These are phyloP conservation scores for Abelmoschus esculentus DNA, from an alignment of 345 rosid species.

Conservation along the genomic window DNA sequence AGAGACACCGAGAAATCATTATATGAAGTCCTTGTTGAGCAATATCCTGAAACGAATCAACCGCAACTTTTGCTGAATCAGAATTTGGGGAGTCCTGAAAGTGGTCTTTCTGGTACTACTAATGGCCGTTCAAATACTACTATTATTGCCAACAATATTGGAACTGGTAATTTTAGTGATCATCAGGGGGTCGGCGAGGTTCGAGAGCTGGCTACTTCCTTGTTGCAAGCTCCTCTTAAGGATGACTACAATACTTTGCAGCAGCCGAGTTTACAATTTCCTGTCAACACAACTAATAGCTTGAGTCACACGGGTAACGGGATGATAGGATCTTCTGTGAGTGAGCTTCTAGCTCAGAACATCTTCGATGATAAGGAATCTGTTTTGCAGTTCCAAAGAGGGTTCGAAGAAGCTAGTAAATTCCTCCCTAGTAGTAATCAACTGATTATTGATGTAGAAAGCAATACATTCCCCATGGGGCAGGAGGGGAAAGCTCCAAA, in stretches of 20 bases:
- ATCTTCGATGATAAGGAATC: slow-evolving; percentile 29
- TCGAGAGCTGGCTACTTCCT: slow-evolving; percentile 4
- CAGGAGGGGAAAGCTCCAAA: slow-evolving; percentile 10
- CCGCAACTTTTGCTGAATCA: not conserved
- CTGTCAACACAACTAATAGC: slow-evolving; percentile 19
- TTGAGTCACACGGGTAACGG: slow-evolving; percentile 9
- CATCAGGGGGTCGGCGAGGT: slow-evolving; percentile 11
- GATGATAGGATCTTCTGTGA: slow-evolving; percentile 25
- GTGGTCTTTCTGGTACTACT: slow-evolving; percentile 22
- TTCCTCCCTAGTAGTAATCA: slow-evolving; percentile 26
- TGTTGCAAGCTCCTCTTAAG: not conserved
- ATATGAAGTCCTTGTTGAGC: slow-evolving; percentile 53
- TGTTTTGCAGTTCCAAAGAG: slow-evolving; percentile 14
- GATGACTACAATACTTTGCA: slow-evolving; percentile 5
- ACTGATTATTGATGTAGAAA: slow-evolving; percentile 19
- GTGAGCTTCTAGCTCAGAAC: slow-evolving; percentile 41
- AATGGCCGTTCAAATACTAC: slow-evolving; percentile 20
- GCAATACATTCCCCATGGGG: not conserved
- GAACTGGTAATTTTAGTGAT: not conserved
- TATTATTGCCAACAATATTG: slow-evolving; percentile 15
- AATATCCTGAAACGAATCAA: slow-evolving; percentile 35
- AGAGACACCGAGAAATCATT: slow-evolving; percentile 68
- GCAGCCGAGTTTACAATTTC: slow-evolving; percentile 3
- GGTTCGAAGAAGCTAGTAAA: slow-evolving; percentile 16
- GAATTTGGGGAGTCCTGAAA: slow-evolving; percentile 36